Percentiles rank a stretch among this genome's conserved stretches.
Conservation (phyloP, 148 eudicot species). For the Rhododendron kiyosumense region DNA sequence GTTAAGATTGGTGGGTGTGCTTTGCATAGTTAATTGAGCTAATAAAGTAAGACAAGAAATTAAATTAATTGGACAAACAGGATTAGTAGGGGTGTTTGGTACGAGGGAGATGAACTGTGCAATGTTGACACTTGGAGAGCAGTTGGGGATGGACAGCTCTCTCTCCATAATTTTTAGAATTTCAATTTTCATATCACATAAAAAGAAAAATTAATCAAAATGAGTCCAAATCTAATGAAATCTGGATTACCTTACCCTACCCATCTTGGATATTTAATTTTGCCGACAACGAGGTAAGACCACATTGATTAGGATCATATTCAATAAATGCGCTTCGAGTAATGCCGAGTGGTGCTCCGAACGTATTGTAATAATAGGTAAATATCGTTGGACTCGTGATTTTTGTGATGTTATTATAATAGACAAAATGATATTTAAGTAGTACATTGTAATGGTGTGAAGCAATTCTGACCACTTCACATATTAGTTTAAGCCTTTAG, state of each 20-base stretch:
- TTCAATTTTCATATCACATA: neutral
- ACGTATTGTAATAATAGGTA: neutral
- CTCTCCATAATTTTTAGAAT: neutral
- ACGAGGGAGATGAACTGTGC: slow-evolving; percentile 7
- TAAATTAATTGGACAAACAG: neutral
- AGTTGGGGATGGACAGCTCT: slow-evolving; percentile 5
- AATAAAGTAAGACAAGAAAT: neutral
- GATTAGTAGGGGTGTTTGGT: neutral
- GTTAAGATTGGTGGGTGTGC: neutral
- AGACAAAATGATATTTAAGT: too few relatives aligned
- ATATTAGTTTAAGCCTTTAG: too few relatives aligned
- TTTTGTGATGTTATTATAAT: neutral
- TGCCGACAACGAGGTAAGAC: neutral
- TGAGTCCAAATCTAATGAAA: neutral
- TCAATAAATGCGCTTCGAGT: neutral
- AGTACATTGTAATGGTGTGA: neutral
- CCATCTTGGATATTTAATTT: neutral
- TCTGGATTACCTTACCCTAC: neutral
- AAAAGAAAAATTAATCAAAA: neutral
- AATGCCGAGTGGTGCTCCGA: neutral
- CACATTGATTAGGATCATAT: neutral
- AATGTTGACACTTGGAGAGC: slow-evolving; percentile 2
- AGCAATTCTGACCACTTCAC: neutral
- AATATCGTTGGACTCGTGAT: neutral
- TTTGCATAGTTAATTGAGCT: neutral